phyloP scores from a whole-genome alignment of 176 grass and related monocot genomes.

The Zea mays region DNA sequence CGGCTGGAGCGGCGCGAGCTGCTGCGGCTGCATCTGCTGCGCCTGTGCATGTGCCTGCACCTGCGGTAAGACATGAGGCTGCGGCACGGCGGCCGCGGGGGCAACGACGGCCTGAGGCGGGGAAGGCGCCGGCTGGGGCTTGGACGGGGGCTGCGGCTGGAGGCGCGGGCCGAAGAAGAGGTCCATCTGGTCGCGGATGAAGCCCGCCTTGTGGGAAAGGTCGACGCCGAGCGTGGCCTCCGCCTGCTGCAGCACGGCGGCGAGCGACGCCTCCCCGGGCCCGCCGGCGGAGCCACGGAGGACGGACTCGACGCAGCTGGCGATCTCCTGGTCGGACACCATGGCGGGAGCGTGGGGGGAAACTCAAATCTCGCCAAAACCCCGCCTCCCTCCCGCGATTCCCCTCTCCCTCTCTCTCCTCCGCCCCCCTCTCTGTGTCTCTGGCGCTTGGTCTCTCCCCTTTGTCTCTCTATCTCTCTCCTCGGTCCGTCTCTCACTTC shows the following conservation, averaged over 20 bases:
- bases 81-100: not conserved
- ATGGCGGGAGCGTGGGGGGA: constrained; percentile 52
- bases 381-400: constrained; percentile 31
- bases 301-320: constrained; percentile 79
- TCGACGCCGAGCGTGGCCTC: constrained; percentile 82
- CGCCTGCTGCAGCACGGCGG: constrained; percentile 63
- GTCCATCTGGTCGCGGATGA: constrained; percentile 96
- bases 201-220: constrained; percentile 85
- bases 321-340: constrained; percentile 97
- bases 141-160: constrained; percentile 36
- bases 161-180: constrained; percentile 64
- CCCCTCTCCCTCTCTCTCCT: constrained; percentile 25
- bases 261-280: constrained; percentile 49
- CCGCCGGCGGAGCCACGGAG: constrained; percentile 43
- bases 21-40: constrained; percentile 45
- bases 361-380: constrained; percentile 66
- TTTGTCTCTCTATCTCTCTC: constrained; percentile 19
- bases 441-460: constrained; percentile 45
- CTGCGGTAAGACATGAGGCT: constrained; percentile 26
- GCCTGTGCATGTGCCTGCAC: not conserved
- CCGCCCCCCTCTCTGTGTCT: constrained; percentile 35
- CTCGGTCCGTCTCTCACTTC: not conserved
- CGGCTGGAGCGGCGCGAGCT: constrained; percentile 52
- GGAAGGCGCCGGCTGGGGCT: constrained; percentile 6
- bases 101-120: not conserved